Conservation (phyloP, 148 eudicot species). For the Selenicereus undatus region DNA sequence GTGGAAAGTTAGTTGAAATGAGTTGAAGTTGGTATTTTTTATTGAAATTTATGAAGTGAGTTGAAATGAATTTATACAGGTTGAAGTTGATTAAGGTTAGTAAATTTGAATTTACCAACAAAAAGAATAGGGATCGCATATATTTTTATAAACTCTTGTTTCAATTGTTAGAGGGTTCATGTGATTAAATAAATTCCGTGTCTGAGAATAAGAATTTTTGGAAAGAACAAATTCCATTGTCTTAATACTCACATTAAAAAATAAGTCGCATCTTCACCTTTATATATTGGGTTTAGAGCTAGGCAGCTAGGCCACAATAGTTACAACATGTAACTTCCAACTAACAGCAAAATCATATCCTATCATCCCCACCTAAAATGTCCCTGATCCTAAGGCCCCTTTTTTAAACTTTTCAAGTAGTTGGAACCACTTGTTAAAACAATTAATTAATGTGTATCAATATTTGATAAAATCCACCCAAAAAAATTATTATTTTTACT, state of each 20-base stretch:
- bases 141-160: too few species aligned
- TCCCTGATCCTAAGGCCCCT: background rate
- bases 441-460: background rate
- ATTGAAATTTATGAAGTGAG: too few species aligned
- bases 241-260: background rate
- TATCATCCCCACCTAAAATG: background rate
- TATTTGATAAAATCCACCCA: background rate
- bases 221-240: background rate
- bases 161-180: too few species aligned
- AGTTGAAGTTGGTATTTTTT: too few species aligned
- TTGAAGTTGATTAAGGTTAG: too few species aligned
- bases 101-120: too few species aligned
- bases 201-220: background rate
- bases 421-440: background rate
- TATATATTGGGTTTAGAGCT: background rate
- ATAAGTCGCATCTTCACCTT: background rate
- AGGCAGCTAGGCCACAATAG: background rate
- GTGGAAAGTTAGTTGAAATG: too few species aligned
- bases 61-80: too few species aligned
- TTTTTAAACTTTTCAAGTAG: background rate
- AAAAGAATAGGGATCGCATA: too few species aligned
- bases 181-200: too few species aligned
- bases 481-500: background rate
- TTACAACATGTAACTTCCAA: conserved; percentile 1
- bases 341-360: background rate